These are phyloP conservation scores for Venturia nashicola DNA, from an alignment of 2,329 filamentous ascomycete species.

Conservation along the genomic window DNA sequence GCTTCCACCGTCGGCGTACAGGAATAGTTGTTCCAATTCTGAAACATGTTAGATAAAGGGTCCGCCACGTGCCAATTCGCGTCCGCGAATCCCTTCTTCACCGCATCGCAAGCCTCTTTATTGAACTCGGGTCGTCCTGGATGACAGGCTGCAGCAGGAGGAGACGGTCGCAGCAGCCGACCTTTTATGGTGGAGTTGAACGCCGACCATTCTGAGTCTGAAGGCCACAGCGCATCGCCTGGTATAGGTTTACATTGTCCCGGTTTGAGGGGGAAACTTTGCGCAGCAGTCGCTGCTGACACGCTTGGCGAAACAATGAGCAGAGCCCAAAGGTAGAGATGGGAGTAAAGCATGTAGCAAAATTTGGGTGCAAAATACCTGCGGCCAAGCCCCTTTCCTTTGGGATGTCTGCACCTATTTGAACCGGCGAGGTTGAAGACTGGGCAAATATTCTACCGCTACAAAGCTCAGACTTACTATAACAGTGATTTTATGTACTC, in stretches of 20 bases:
- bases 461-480: too few relatives aligned
- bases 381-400: too few relatives aligned
- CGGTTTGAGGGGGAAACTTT: neutral
- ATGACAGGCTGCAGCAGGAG: constrained; percentile 9
- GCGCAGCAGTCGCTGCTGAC: neutral
- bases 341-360: neutral
- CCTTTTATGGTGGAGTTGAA: constrained; percentile 1
- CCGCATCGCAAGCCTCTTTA: neutral
- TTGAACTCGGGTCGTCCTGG: neutral
- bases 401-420: neutral
- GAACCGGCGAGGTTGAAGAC: neutral
- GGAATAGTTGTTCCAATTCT: constrained; percentile 10
- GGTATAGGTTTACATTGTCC: constrained; percentile 1
- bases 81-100: neutral
- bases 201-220: neutral
- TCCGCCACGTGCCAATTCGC: constrained; percentile 3
- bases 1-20: neutral
- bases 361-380: too few relatives aligned
- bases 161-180: neutral
- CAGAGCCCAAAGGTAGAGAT: neutral
- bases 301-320: neutral
- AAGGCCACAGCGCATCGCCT: constrained; percentile 1
- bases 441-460: neutral
- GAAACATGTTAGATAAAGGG: constrained; percentile 1
- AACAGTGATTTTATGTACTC: too few relatives aligned